Conservation (phyloP, 2,329 filamentous ascomycete species). For the Sporothrix brasiliensis region DNA sequence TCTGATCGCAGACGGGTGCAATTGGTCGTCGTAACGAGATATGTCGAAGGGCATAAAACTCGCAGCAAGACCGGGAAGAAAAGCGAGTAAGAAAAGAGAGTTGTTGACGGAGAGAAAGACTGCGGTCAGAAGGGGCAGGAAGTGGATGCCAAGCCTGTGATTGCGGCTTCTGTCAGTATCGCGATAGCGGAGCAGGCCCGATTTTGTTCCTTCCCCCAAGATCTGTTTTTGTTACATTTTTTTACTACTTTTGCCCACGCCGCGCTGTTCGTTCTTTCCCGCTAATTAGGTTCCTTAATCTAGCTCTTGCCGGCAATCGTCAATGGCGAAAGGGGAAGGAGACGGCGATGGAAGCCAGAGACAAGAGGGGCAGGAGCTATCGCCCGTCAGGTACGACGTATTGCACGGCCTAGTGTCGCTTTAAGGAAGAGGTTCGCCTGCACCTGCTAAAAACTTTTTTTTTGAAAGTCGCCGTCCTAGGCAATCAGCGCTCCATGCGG, state of each 20-base stretch:
- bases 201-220: not conserved
- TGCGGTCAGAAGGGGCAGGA: not conserved
- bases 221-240: not conserved
- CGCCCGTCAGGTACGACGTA: slow-evolving; percentile 10
- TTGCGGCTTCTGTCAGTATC: slow-evolving; percentile 1
- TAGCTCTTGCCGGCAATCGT: slow-evolving; percentile 18
- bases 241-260: not conserved
- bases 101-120: not conserved
- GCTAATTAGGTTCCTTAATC: not conserved
- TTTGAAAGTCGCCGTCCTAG: slow-evolving; percentile 21
- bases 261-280: slow-evolving; percentile 23
- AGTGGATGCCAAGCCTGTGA: slow-evolving; percentile 12
- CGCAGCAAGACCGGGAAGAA: not conserved
- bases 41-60: not conserved
- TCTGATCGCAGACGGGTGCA: not conserved
- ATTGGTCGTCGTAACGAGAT: not conserved
- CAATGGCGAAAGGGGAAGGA: slow-evolving; percentile 12
- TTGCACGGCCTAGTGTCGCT: not conserved
- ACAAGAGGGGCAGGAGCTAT: slow-evolving; percentile 13
- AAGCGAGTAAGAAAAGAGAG: not conserved
- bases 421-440: not conserved
- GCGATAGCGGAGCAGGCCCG: slow-evolving; percentile 2
- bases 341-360: not conserved
- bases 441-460: not conserved
- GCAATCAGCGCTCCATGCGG: not conserved